Evolutionary conservation across 2,329 filamentous ascomycete species (phyloP).

Genomic region (Pyricularia pennisetigena): DNA sequence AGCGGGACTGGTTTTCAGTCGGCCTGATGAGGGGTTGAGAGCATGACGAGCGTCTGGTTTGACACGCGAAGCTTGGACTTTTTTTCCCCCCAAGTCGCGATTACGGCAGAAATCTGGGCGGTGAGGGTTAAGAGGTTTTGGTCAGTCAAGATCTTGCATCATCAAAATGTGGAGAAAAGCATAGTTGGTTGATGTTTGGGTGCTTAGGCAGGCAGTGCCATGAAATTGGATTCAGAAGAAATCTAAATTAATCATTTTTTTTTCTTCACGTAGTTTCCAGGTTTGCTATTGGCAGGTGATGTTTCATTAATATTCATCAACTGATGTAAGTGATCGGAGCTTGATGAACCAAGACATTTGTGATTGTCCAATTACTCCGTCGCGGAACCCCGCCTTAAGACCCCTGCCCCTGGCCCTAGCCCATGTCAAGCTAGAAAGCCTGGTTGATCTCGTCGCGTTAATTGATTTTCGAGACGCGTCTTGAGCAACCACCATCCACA

Average conservation of each 20-base stretch:
- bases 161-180: too few species aligned
- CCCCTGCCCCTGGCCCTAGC: not conserved
- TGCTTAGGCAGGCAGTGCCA: not conserved
- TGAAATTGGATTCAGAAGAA: not conserved
- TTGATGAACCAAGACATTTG: not conserved
- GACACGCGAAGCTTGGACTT: not conserved
- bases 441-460: slow-evolving; percentile 7
- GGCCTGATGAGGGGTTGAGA: not conserved
- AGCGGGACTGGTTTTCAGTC: not conserved
- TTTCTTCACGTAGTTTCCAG: not conserved
- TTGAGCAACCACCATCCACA: not conserved
- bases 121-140: not conserved
- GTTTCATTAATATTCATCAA: not conserved
- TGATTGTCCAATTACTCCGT: not conserved
- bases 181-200: not conserved
- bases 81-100: not conserved
- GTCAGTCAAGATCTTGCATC: not conserved
- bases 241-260: not conserved
- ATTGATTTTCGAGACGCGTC: slow-evolving; percentile 11
- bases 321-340: not conserved
- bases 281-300: not conserved
- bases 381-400: not conserved
- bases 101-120: not conserved
- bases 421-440: not conserved
- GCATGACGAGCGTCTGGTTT: not conserved